A percentile compares a stretch with the other conserved stretches of the same genome.
These are phyloP conservation scores for Petunia secreta DNA, from an alignment of 257 asterid species.

Conservation along the genomic window DNA sequence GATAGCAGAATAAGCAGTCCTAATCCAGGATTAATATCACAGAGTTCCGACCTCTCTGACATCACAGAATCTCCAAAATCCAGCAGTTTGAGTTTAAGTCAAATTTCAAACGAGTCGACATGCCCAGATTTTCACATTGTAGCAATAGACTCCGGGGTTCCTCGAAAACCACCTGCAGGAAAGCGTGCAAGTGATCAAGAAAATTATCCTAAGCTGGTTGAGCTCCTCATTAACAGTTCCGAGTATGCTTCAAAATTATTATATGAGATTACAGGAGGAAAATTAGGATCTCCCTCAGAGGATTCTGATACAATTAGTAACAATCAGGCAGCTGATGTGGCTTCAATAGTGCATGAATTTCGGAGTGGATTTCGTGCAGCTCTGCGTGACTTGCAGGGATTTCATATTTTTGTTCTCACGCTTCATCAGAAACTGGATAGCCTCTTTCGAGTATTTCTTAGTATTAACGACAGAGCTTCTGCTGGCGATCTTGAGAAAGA, in stretches of 20 bases:
- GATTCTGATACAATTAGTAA: constrained; percentile 42
- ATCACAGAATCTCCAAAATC: constrained; percentile 76
- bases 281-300: constrained; percentile 62
- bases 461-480: constrained; percentile 60
- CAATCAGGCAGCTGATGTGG: constrained; percentile 49
- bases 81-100: constrained; percentile 60
- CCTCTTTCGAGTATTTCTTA: constrained; percentile 67
- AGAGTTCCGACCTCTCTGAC: constrained; percentile 79
- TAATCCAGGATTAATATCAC: constrained; percentile 62
- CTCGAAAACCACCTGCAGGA: constrained; percentile 99
- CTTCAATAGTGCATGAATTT: constrained; percentile 63
- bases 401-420: constrained; percentile 89
- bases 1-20: constrained; percentile 64
- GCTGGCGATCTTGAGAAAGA: constrained; percentile 77
- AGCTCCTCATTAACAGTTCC: constrained; percentile 85
- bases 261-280: constrained; percentile 83
- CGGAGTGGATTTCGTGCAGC: constrained; percentile 93
- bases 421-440: constrained; percentile 92
- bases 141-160: constrained; percentile 97
- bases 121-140: constrained; percentile 63
- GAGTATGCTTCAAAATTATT: constrained; percentile 75
- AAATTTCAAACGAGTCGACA: constrained; percentile 48
- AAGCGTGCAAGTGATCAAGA: constrained; percentile 88
- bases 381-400: constrained; percentile 87
- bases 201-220: constrained; percentile 90